Evolutionary conservation across 305 asterid genomes (phyloP), one percentile per base, ranked within the genome.

Genomic region (Ilex paraguariensis): DNA sequence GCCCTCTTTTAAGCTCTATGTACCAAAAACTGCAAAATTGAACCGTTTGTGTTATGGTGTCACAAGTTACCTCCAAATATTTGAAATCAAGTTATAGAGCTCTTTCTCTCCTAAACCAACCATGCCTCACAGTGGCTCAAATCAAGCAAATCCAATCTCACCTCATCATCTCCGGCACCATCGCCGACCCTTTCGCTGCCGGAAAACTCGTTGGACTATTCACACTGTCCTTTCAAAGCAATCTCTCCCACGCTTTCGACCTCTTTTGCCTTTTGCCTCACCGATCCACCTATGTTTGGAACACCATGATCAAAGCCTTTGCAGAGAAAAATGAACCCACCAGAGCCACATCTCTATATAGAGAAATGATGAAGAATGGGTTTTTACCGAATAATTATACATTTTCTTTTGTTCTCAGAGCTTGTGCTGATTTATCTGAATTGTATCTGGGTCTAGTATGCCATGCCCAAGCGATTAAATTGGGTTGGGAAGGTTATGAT

Each of bases 401-500:
- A 7, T 75, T 84, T 21, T 84, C 88, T 10, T 82, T 82, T 75
- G 64, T 82, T 61, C 68, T 82, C 33, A 73, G 83, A 44, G 75
- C 86, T 36, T 82, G 86, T 64, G 68, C 74, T n/a, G 76, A 72
- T 67, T n/a, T 67, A 32, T 60, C 58, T 50, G 69, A 79, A 58
- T 68, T 58, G 58, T 42, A 21, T 49, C 60, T 56, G 61, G 83
- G 77, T 54, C 64, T 68, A 52, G 74, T 77, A 77, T 79, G 66
- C 69, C 88, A 82, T 49, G 32, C 73, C 54, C 56, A 71, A 48
- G 84, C 66, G 69, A 48, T 82, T 6, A 82, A 75, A 51, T 56
- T 78, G 73, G 89, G 85, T 12, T 79, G 87, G 87, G 82, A 69
- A 66, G 9, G 44, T 59, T 74, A 82, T 45, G 88, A 84, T 66